phyloP scores from a whole-genome alignment of 306 rosid genomes.

The Cucurbita maxima region DNA sequence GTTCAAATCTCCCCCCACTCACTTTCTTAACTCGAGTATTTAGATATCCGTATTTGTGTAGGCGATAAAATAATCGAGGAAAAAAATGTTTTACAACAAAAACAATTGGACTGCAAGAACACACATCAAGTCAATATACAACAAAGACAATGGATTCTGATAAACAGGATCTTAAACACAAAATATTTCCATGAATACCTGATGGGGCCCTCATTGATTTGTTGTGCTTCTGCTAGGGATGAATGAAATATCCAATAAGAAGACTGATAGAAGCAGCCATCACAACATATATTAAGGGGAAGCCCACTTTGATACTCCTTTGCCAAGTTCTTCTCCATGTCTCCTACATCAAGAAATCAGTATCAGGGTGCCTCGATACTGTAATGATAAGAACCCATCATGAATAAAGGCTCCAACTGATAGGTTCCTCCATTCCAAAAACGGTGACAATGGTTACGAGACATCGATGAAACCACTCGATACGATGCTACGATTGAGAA shows the following conservation, averaged over 20 bases:
- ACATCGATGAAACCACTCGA: too few species aligned
- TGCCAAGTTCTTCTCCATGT: slow-evolving; percentile 28
- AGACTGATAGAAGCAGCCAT: slow-evolving; percentile 55
- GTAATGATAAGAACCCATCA: background rate
- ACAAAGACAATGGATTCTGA: background rate
- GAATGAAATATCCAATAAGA: slow-evolving; percentile 52
- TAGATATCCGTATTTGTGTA: background rate
- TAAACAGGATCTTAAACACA: background rate
- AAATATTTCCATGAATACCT: background rate
- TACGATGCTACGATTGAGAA: too few species aligned
- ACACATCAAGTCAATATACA: background rate
- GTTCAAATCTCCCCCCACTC: too few species aligned
- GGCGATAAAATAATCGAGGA: background rate
- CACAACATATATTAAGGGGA: slow-evolving; percentile 61
- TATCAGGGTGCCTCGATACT: background rate
- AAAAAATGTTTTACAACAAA: background rate
- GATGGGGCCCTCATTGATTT: background rate
- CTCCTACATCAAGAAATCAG: slow-evolving; percentile 36
- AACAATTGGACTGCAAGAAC: background rate
- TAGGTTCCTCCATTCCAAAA: background rate
- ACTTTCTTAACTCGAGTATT: background rate
- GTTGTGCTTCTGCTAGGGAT: slow-evolving; percentile 17
- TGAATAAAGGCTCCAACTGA: background rate
- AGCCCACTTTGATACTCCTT: slow-evolving; percentile 40
- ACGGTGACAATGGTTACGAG: background rate